Conservation (phyloP, 345 rosid species). For the Syzygium grande region DNA sequence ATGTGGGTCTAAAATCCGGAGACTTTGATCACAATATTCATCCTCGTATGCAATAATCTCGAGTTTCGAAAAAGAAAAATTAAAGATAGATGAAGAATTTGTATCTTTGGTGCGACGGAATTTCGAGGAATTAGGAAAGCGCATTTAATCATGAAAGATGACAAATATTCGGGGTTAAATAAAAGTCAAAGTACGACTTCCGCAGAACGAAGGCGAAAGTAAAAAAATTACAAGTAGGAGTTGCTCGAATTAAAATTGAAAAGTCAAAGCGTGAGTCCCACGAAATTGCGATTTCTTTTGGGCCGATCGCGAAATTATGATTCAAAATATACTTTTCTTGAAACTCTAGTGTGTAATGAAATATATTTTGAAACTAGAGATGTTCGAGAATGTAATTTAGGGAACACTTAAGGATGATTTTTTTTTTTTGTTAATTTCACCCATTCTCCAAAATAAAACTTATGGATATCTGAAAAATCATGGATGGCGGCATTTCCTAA, state of each 20-base stretch:
- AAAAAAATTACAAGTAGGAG: background rate
- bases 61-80: background rate
- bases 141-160: background rate
- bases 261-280: background rate
- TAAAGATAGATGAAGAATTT: background rate
- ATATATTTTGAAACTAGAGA: background rate
- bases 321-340: background rate
- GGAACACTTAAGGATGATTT: background rate
- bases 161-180: background rate
- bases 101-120: background rate
- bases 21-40: background rate
- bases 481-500: background rate
- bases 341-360: background rate
- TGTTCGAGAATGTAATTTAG: background rate
- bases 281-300: background rate
- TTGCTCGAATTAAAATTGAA: background rate
- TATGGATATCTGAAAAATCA: background rate
- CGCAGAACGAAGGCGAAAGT: background rate
- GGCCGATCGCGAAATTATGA: background rate
- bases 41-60: background rate
- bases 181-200: background rate
- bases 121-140: background rate
- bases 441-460: background rate
- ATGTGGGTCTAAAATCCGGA: background rate
- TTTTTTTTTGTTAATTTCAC: background rate